Percentiles rank a stretch among this genome's conserved stretches.
phyloP scores from a whole-genome alignment of 305 asterid genomes.

The Fraxinus floribunda region DNA sequence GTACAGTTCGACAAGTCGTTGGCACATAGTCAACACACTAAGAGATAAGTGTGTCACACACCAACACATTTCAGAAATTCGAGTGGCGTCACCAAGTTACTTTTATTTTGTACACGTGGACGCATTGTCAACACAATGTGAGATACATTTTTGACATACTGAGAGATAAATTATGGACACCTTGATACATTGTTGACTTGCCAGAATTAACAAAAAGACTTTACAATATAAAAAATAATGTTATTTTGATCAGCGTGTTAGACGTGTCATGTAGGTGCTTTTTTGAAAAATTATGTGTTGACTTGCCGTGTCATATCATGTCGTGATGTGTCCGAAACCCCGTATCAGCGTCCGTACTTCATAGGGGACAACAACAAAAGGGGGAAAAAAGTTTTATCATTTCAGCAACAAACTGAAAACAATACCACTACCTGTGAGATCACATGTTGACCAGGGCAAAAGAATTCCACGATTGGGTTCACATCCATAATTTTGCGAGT shows the following conservation, averaged over 20 bases:
- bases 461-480: constrained; percentile 43
- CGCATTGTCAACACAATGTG: too few relatives aligned
- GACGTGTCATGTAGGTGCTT: neutral
- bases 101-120: too few relatives aligned
- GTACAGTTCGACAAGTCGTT: too few relatives aligned
- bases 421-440: constrained; percentile 30
- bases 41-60: neutral
- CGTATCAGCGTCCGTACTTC: neutral
- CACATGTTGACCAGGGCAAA: constrained; percentile 34
- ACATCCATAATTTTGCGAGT: constrained; percentile 35
- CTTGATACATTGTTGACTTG: neutral
- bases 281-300: too few relatives aligned
- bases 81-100: too few relatives aligned
- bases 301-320: too few relatives aligned
- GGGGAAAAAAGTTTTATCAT: neutral
- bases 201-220: neutral
- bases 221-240: too few relatives aligned
- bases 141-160: too few relatives aligned
- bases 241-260: neutral
- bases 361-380: neutral
- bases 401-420: neutral
- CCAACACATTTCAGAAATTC: too few relatives aligned
- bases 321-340: neutral
- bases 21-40: too few relatives aligned
- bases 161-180: too few relatives aligned